Evolutionary conservation across 2,329 filamentous ascomycete genomes (phyloP), one percentile per base, ranked within the genome.

Genomic region (Pseudogymnoascus sp.): DNA sequence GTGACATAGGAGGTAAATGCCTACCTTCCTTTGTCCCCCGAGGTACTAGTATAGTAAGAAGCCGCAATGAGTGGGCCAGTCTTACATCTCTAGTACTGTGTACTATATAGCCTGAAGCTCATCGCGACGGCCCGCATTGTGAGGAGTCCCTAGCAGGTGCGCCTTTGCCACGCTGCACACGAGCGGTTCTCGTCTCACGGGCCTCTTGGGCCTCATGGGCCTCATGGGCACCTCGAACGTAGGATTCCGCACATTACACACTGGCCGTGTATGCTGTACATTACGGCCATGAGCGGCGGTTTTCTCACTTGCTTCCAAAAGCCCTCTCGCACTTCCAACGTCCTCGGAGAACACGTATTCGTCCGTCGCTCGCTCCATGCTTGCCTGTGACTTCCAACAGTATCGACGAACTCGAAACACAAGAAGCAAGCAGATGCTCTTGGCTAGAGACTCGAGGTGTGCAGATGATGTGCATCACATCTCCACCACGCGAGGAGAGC

Each of bases 391-490:
- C 10, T 11, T 3, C 28, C 28, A 57, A 35, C 17, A 11, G 50
- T 17, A 35, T 57, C 50, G 50, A 17, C 50, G 19, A 57, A 57
- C 50, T 57, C 50, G 50, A 57, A 57, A 57, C 50, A 57, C 50
- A 33, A 57, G 50, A 57, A 57, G 50, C n/a, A 57, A 57, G 17
- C 11, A 57, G 28, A 35, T 21, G 6, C 19, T 6, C 50, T 21
- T 57, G 28, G 28, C 17, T n/a, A 57, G 17, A 57, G 50, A 57
- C 28, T 33, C n/a, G 17, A 57, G 10, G 10, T 57, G 10, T 21
- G 50, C 28, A 57, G 50, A 57, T 57, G 50, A 33, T 57, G 28
- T 17, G 4, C 17, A 57, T 57, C 50, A 31, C 50, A 57, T 19
- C 28, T 35, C 28, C 50, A 57, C 50, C 50, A 21, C 17, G 50